Evolutionary conservation across 129 eudicot genomes (phyloP).

Genomic region (Pittosporum tobira): DNA sequence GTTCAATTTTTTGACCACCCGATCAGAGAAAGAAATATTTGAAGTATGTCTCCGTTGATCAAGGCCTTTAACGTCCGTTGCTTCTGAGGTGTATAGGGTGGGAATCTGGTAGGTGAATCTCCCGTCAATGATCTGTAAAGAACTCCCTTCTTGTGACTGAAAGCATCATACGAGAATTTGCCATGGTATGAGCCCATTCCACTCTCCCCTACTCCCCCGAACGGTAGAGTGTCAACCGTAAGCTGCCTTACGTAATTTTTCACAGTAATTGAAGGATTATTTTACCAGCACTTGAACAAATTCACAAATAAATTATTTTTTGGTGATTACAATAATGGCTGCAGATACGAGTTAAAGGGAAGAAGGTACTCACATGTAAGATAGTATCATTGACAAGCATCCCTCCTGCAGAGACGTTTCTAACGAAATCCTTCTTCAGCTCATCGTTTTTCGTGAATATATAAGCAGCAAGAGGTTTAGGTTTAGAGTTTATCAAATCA

Average conservation of each 20-base stretch:
- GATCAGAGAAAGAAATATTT: conserved; percentile 8
- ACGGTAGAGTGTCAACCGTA: conserved; percentile 19
- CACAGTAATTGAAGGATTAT: neutral
- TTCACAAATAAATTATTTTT: too few relatives aligned
- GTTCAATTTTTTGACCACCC: conserved; percentile 22
- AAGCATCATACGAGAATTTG: conserved; percentile 32
- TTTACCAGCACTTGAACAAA: neutral
- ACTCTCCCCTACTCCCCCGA: conserved; percentile 41
- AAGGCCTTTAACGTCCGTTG: conserved; percentile 20
- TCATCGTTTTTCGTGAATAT: conserved; percentile 26
- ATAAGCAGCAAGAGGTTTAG: conserved; percentile 38
- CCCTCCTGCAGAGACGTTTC: conserved; percentile 28
- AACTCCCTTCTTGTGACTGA: conserved; percentile 34
- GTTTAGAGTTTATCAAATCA: conserved; percentile 23
- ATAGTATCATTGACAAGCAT: conserved; percentile 30
- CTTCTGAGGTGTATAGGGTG: conserved; percentile 31
- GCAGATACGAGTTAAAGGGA: neutral
- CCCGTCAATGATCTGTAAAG: conserved; percentile 25
- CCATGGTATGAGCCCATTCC: conserved; percentile 39
- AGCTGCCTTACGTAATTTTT: conserved; percentile 21
- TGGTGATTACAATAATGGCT: too few relatives aligned
- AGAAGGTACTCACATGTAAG: conserved; percentile 19
- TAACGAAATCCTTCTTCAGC: conserved; percentile 26
- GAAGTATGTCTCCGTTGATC: conserved; percentile 18
- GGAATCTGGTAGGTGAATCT: conserved; percentile 23